Percentiles rank a stretch among this genome's conserved stretches.
phyloP scores from a whole-genome alignment of 2,329 filamentous ascomycete species.

The Hypoxylon sp. region DNA sequence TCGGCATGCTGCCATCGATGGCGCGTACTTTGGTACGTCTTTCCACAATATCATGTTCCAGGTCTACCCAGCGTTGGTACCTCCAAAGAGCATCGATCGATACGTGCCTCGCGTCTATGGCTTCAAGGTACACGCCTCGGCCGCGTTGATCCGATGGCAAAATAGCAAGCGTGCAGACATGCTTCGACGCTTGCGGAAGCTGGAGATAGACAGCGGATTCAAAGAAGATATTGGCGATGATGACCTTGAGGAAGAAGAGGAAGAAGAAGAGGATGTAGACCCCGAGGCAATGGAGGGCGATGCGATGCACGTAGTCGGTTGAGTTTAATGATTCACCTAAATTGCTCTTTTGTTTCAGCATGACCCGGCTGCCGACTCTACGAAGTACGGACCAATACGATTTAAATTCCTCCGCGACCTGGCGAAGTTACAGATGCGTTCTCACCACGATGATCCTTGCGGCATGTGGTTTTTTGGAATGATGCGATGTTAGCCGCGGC shows the following conservation, averaged over 20 bases:
- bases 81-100: constrained; percentile 84
- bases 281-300: constrained; percentile 51
- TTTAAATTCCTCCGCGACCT: background rate
- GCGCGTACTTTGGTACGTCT: constrained; percentile 96
- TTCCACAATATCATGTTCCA: constrained; percentile 99
- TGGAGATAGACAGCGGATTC: constrained; percentile 84
- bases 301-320: constrained; percentile 50
- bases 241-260: constrained; percentile 71
- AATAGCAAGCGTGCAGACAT: constrained; percentile 83
- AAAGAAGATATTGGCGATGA: constrained; percentile 74
- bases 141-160: constrained; percentile 92
- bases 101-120: constrained; percentile 94
- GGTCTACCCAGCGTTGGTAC: constrained; percentile 91
- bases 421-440: background rate
- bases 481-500: background rate
- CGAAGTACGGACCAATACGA: background rate
- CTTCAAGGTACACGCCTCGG: constrained; percentile 93
- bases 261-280: constrained; percentile 57
- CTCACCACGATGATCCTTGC: constrained; percentile 1
- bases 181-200: constrained; percentile 77
- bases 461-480: background rate
- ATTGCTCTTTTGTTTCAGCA: constrained; percentile 1
- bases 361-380: background rate
- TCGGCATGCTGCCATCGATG: constrained; percentile 93
- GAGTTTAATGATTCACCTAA: background rate